Base-by-base conservation (phyloP, 805 yeast genomes). In the Saccharomyces paradoxus region DNA sequence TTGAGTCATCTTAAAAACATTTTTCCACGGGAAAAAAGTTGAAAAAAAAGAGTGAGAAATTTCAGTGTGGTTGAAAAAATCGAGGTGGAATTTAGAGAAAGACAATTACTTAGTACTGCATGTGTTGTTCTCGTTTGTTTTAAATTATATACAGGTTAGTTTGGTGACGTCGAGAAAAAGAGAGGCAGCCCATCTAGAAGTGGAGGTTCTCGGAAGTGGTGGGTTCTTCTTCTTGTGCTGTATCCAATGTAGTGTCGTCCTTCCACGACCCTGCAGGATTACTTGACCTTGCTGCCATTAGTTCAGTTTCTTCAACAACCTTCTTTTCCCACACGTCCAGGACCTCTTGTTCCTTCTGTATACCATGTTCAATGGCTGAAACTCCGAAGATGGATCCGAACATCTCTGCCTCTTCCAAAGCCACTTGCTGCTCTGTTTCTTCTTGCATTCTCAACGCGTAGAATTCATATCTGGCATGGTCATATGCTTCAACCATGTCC, bases 361-460 rank as follows among this genome's bases (percentile, higher is more conserved):
- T 71, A 61, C 94, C 95, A 64, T 77, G 75, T 52, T 86, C 87
- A 56, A 89, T 70, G 57, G 82, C 72, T 37, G 87, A 74, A 41
- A 79, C 74, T 44, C 81, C 81, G 70, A 77, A 88, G 8, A 84
- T 80, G 1, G 95, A 86, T 22, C 98, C 97, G 66, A 76, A 82
- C 96, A 94, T 85, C 54, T 76, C 77, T 8, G 89, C 81, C 69
- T 94, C 97, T 77, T 94, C 99, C 56, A 77, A 78, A 3, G 88
- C 80, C 1, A 92, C 77, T 66, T 81, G 80, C 65, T 76, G 74
- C 67, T 85, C 89, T 2, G 88, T 75, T 63, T 91, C 96, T 65
- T 87, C 86, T 56, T 86, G 82, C 78, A 90, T 88, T 66, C 97
- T 82, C 56, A 89, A 75, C 61, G 86, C 79, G 70, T 94, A 94